Conservation (phyloP, 129 eudicot genomes). For the Ambrosia trifida region DNA sequence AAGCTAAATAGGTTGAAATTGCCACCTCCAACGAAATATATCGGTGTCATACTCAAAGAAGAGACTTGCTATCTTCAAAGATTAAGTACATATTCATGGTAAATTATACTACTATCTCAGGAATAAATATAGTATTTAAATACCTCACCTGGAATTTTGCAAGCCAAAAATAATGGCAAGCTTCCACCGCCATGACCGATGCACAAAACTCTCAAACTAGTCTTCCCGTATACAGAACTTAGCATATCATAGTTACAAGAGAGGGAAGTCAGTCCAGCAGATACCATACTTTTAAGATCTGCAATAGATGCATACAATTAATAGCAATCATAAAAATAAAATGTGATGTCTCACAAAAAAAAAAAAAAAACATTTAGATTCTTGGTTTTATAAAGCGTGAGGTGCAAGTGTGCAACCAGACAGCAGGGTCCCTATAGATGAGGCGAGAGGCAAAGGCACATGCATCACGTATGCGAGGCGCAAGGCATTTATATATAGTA, state of each 20-base stretch:
- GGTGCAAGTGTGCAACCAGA: background rate
- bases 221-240: conserved; percentile 50
- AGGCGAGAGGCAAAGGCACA: too few species aligned
- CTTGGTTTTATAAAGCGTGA: too few species aligned
- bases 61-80: background rate
- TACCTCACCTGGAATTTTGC: conserved; percentile 63
- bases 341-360: too few species aligned
- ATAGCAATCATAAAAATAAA: background rate
- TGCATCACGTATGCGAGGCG: too few species aligned
- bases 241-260: conserved; percentile 59
- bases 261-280: conserved; percentile 72
- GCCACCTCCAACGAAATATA: background rate
- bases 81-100: background rate
- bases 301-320: conserved; percentile 21
- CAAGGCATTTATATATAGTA: too few species aligned
- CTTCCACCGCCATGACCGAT: conserved; percentile 99
- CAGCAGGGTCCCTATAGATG: too few species aligned
- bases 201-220: conserved; percentile 71
- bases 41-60: background rate
- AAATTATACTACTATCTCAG: too few species aligned
- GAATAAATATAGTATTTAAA: background rate
- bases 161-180: conserved; percentile 83
- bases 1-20: background rate
- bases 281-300: conserved; percentile 92
- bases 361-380: too few species aligned